Evolutionary conservation across 2,329 filamentous ascomycete species (phyloP), one percentile per base, ranked within the genome.

Genomic region (Claviceps capensis): DNA sequence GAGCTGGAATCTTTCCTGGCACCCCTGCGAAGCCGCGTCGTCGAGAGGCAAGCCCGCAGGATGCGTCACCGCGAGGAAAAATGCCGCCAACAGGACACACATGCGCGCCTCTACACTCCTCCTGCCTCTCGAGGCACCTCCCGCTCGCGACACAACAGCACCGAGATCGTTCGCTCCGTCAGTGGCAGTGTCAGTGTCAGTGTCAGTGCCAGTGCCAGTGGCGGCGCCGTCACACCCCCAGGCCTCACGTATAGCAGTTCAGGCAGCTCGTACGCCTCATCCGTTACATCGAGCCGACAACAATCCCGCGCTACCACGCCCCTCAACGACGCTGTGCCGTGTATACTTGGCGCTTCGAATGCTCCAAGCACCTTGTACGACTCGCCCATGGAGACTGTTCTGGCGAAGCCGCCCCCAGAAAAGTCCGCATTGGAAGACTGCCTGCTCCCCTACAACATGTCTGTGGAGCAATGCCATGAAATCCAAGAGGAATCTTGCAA

Each of bases 1-100:
- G 87, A 95, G 67, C 77, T 97, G 42, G 88, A 96, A 60, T 79
- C 79, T 43, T 97, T 97, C 76, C 79, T 98, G 45, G 82, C 82
- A 37, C 91, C 91, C 30, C 86, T 97, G 63, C 86, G 90, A 55
- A 65, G 73, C 45, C 73, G 78, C 55, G 71, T 82, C 51, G 68
- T 72, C 56, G 72, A 72, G 46, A 70, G 73, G 62, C 70, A 78
- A 59, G 67, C 67, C 51, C 72, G 73, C 59, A 75, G 74, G 66
- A 65, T 74, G 60, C 69, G 72, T 57, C 71, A 75, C 58, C 71
- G 69, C 59, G 67, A 73, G 63, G 68, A 72, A 64, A 70, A 73
- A 62, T 61, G 63, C 52, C 65, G 65, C 52, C 69, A 69, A 57
- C 65, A 68, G 56, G 65, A 69, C 54, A 54, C 65, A 16, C 62